Percentiles rank a stretch among this genome's conserved stretches.
These are phyloP conservation scores for Suillus americanus DNA, from an alignment of 768 basidiomycete genomes.

Conservation along the genomic window DNA sequence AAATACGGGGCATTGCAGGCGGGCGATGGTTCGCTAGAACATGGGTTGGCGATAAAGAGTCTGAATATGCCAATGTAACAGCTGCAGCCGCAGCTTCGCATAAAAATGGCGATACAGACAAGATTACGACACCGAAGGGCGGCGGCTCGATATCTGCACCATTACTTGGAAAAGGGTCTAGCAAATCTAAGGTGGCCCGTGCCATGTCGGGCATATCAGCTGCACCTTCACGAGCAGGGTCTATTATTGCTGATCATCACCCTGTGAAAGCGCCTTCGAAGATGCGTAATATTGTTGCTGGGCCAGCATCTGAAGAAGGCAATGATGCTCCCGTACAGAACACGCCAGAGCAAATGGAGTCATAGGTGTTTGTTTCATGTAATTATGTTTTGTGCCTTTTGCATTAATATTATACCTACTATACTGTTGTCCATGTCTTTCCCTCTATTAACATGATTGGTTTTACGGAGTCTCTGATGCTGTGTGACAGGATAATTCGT, in stretches of 20 bases:
- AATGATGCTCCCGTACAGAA: constrained; percentile 40
- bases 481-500: neutral
- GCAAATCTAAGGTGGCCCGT: constrained; percentile 40
- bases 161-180: constrained; percentile 36
- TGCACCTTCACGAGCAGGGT: constrained; percentile 58
- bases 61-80: constrained; percentile 50
- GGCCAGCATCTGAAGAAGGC: constrained; percentile 50
- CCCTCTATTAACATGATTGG: neutral
- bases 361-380: constrained; percentile 11
- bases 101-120: constrained; percentile 28
- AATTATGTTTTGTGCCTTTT: constrained; percentile 9
- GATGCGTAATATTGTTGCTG: constrained; percentile 61
- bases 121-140: constrained; percentile 34
- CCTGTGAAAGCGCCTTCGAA: constrained; percentile 57
- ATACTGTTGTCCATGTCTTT: neutral
- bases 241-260: constrained; percentile 46
- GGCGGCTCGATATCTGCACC: constrained; percentile 49
- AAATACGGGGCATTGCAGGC: constrained; percentile 80
- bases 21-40: constrained; percentile 77
- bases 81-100: constrained; percentile 29
- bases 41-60: constrained; percentile 88
- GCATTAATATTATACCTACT: neutral
- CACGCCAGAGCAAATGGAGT: constrained; percentile 19
- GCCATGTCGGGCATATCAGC: constrained; percentile 44
- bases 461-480: neutral